These are phyloP conservation scores for Orbilia brochopaga DNA, from an alignment of 2,329 filamentous ascomycete species.

Conservation along the genomic window DNA sequence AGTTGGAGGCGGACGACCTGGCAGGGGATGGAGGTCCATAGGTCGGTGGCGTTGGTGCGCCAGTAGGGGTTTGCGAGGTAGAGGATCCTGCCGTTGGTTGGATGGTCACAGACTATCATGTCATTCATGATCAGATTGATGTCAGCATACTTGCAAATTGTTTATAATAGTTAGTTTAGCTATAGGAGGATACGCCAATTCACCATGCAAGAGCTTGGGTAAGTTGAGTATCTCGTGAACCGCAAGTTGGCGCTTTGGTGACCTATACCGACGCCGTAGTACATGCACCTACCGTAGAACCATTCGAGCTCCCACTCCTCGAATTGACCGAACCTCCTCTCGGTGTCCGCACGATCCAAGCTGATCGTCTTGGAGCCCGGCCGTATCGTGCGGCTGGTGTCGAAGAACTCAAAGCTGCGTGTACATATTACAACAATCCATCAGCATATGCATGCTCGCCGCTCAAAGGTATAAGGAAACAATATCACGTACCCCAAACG, in stretches of 20 bases:
- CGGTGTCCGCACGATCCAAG: neutral
- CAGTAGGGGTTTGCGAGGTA: conserved; percentile 35
- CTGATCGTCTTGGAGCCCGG: conserved; percentile 13
- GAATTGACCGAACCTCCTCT: neutral
- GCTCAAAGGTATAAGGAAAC: neutral
- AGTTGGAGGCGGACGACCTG: conserved; percentile 25
- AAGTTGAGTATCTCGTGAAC: neutral
- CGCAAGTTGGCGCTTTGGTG: neutral
- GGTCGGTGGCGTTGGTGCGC: conserved; percentile 8
- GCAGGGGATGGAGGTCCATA: conserved; percentile 33
- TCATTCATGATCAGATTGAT: neutral
- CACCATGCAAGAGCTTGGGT: no score
- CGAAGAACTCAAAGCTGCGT: conserved; percentile 25
- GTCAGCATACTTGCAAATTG: neutral
- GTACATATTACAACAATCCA: neutral
- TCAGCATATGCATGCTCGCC: neutral
- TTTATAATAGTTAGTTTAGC: neutral
- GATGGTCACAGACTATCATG: conserved; percentile 31
- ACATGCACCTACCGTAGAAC: conserved; percentile 28
- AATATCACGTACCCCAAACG: no score
- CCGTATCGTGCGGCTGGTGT: neutral
- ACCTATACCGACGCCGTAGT: neutral
- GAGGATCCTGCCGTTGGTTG: conserved; percentile 20
- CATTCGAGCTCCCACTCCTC: conserved; percentile 1
- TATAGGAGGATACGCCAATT: no score